A percentile compares a stretch with the other conserved stretches of the same genome.
Conservation (phyloP, 225 moss, liverwort and hornwort species). For the Takakia lepidozioides region DNA sequence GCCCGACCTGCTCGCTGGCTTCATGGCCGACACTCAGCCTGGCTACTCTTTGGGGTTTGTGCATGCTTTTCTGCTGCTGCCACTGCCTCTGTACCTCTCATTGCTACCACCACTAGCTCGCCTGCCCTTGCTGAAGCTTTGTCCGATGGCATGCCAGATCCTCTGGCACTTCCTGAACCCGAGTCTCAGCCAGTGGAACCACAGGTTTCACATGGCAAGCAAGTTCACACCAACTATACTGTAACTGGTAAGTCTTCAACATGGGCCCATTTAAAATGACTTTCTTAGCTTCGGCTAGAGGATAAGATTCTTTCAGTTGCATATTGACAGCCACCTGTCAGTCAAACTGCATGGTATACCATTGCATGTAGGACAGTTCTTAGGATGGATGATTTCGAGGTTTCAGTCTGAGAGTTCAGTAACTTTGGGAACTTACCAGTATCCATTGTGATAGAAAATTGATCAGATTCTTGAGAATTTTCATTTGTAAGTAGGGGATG, state of each 20-base stretch:
- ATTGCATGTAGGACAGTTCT: too few species aligned
- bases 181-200: conserved; percentile 35
- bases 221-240: conserved; percentile 62
- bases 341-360: not conserved
- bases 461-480: not conserved
- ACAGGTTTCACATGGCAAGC: conserved; percentile 67
- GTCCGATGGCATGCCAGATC: conserved; percentile 33
- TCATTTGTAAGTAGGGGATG: not conserved
- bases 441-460: too few species aligned
- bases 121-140: conserved; percentile 38
- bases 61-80: conserved; percentile 55
- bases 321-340: too few species aligned
- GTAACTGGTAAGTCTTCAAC: conserved; percentile 63
- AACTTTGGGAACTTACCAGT: too few species aligned
- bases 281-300: too few species aligned
- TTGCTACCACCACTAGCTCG: conserved; percentile 30
- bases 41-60: conserved; percentile 85
- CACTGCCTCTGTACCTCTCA: conserved; percentile 36
- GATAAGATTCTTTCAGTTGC: too few species aligned
- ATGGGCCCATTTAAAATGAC: too few species aligned
- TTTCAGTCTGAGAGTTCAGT: too few species aligned
- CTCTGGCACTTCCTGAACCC: conserved; percentile 16
- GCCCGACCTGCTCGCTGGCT: conserved; percentile 91
- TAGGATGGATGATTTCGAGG: too few species aligned
- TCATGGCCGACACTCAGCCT: conserved; percentile 84